These are phyloP conservation scores for Cnidoscolus chayamansa DNA, from an alignment of 441 rosid species.

Conservation along the genomic window DNA sequence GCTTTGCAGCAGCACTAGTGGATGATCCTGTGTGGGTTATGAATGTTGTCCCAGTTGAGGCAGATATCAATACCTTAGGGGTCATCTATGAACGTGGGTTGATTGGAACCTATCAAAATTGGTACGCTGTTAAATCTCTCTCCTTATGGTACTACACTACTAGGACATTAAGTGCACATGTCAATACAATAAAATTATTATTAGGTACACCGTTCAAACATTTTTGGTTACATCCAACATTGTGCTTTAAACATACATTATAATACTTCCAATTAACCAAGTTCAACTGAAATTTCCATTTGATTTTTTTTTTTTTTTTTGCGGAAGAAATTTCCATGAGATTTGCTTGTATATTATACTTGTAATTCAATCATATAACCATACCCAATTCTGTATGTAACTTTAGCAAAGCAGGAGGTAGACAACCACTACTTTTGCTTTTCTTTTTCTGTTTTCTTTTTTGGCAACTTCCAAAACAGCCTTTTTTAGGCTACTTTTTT, in stretches of 20 bases:
- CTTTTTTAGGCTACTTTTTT: constrained; percentile 5
- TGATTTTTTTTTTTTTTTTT: no score
- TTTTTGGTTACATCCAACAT: not conserved
- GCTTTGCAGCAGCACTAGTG: constrained; percentile 75
- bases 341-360: not conserved
- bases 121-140: constrained; percentile 38
- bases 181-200: not conserved
- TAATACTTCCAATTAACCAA: not conserved
- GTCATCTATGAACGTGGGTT: constrained; percentile 79
- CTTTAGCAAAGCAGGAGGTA: constrained; percentile 11
- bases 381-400: no score
- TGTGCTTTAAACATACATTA: not conserved
- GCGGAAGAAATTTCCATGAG: not conserved
- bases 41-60: constrained; percentile 72
- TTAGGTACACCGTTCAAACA: not conserved
- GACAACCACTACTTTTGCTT: not conserved
- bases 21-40: constrained; percentile 82
- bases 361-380: not conserved
- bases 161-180: not conserved
- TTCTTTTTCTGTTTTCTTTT: not conserved
- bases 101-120: constrained; percentile 78
- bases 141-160: not conserved
- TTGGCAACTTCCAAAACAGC: not conserved
- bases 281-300: no score
- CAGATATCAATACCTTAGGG: constrained; percentile 56